Conservation (phyloP, 1,139 yeast genomes). For the Pichia sp. region DNA sequence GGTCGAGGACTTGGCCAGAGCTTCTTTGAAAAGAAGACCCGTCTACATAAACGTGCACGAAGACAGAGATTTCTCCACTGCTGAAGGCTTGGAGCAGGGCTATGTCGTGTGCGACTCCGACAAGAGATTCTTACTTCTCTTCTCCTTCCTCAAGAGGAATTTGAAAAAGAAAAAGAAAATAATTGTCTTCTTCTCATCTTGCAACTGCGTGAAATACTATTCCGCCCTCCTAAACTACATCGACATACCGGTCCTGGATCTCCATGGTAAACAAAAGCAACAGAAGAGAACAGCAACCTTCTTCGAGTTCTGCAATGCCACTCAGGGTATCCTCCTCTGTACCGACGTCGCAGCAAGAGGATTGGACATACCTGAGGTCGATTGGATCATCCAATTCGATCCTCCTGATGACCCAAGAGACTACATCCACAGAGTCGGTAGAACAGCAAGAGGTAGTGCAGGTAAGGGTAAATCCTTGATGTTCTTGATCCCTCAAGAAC, state of each 20-base stretch:
- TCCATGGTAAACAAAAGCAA: conserved; percentile 98
- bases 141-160: conserved; percentile 90
- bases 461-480: conserved; percentile 92
- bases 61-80: conserved; percentile 80
- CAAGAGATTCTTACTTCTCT: conserved; percentile 81
- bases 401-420: conserved; percentile 99
- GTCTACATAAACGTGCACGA: conserved; percentile 91
- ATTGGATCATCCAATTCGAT: conserved; percentile 96
- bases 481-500: conserved; percentile 91
- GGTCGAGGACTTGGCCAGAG: conserved; percentile 96
- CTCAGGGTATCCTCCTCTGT: conserved; percentile 85
- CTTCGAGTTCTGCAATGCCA: conserved; percentile 96
- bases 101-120: conserved; percentile 97
- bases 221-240: conserved; percentile 92
- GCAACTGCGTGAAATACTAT: conserved; percentile 94
- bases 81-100: conserved; percentile 96
- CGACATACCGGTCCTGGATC: conserved; percentile 90
- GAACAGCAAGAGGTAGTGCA: conserved; percentile 92
- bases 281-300: conserved; percentile 97
- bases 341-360: conserved; percentile 99
- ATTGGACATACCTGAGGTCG: conserved; percentile 93
- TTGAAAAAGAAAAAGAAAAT: conserved; percentile 88
- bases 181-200: conserved; percentile 91
- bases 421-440: conserved; percentile 95
- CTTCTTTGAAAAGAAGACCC: conserved; percentile 92